Base-by-base conservation (phyloP, 2,329 filamentous ascomycete species). In the Colletotrichum gigasporum region DNA sequence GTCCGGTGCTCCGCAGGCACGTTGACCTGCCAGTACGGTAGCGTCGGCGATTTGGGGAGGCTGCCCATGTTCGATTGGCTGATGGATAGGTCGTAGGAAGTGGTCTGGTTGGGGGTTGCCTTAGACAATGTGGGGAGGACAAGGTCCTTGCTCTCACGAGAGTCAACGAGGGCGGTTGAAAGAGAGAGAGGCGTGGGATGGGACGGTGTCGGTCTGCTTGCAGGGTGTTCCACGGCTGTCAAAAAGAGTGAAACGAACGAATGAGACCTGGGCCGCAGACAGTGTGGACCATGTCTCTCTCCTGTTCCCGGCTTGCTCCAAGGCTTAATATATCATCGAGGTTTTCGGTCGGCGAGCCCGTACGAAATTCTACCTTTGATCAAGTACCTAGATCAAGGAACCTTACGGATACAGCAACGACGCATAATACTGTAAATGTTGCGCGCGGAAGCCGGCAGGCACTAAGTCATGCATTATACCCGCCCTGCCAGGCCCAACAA, bases 21-120 rank as follows among this genome's bases (percentile, higher is more conserved):
- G 75, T 97, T 97, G 76, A 91, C 84, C 67, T 95, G 90, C 94
- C 94, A 97, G 80, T 91, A 97, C 0, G 91, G 90, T 69, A 80
- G 28, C 24, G 52, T 24, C 30, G 61, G 37, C 11, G 45, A 37
- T 12, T 52, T 42, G 47, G 34, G 39, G 34, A 64, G 32, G 59
- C 63, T 63, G 16, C 59, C 63, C 63, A 64, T 63, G 34, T 7
- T 48, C 22, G 18, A n/a, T 30, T 8, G 11, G 10, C 24, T 32
- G n/a, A n/a, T n/a, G n/a, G n/a, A n/a, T 20, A 37, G 3, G n/a
- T 11, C 14, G 12, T 9, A 32, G 18, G 22, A 14, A 9, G 28
- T 54, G 37, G 18, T 32, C 34, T 16, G 16, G n/a, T 3, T 20
- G 18, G 39, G 35, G 16, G 16, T 32, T 14, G 16, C 14, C 11